Conservation (phyloP, 176 grass and related monocot species). For the Zea luxurians region DNA sequence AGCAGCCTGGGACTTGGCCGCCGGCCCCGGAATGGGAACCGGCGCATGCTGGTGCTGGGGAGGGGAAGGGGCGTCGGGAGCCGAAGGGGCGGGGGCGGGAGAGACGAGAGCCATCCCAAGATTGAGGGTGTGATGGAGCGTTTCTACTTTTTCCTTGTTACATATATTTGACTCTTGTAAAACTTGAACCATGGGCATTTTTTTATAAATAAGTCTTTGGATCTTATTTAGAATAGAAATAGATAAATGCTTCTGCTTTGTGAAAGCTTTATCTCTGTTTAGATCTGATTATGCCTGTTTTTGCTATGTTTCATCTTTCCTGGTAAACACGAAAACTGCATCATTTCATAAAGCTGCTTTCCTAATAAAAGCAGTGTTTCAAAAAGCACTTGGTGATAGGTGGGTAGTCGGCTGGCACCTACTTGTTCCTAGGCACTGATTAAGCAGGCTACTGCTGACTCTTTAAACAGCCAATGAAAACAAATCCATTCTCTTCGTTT, state of each 20-base stretch:
- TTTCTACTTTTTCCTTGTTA: no score
- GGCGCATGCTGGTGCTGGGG: no score
- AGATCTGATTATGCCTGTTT: constrained; percentile 5
- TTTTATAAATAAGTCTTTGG: no score
- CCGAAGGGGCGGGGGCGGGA: no score
- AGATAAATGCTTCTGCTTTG: constrained; percentile 3
- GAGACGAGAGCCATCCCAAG: no score
- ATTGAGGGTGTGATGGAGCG: no score
- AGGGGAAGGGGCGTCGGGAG: no score
- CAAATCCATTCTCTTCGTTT: neutral
- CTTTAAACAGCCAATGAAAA: neutral
- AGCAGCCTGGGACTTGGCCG: no score
- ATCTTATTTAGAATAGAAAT: neutral
- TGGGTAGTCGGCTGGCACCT: no score
- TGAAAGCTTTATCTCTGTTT: constrained; percentile 26
- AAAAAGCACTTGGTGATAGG: neutral
- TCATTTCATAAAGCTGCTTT: constrained; percentile 23
- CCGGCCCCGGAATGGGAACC: no score
- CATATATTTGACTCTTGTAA: no score
- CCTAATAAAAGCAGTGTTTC: neutral
- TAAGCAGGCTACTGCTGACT: neutral
- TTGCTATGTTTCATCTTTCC: constrained; percentile 17
- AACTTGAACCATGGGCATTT: no score
- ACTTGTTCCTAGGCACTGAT: neutral
- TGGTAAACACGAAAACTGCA: constrained; percentile 16